Conservation (phyloP, 2,329 filamentous ascomycete species). For the Pseudocercospora musae region DNA sequence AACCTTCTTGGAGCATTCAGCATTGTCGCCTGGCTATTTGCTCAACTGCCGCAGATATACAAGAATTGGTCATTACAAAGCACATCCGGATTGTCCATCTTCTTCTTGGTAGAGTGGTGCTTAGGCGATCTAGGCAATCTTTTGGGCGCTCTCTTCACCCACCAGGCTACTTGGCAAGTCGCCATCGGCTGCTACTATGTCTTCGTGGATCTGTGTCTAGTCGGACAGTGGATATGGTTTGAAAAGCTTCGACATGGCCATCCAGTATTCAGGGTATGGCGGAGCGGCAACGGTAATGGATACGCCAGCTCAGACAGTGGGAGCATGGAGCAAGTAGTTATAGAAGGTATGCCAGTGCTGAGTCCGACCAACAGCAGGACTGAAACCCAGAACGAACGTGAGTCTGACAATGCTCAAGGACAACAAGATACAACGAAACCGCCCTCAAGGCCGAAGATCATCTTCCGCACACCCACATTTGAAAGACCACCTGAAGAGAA, state of each 20-base stretch:
- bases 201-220: constrained; percentile 60
- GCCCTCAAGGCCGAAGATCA: constrained; percentile 26
- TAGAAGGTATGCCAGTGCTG: constrained; percentile 31
- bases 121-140: constrained; percentile 63
- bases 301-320: constrained; percentile 18
- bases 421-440: constrained; percentile 7
- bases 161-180: constrained; percentile 65
- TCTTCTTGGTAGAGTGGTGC: constrained; percentile 65
- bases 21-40: constrained; percentile 66
- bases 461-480: constrained; percentile 34
- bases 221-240: constrained; percentile 65
- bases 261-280: constrained; percentile 40
- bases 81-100: constrained; percentile 62
- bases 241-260: constrained; percentile 53
- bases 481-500: constrained; percentile 25
- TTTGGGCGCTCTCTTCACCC: constrained; percentile 60
- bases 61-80: constrained; percentile 64
- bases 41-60: constrained; percentile 66
- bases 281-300: constrained; percentile 16
- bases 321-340: constrained; percentile 30
- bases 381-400: background rate
- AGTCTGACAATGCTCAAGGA: constrained; percentile 14
- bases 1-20: constrained; percentile 59
- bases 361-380: constrained; percentile 10
- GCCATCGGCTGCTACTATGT: constrained; percentile 65